These are phyloP conservation scores for Ophiostoma montium DNA, from an alignment of 2,329 filamentous ascomycete species.

Conservation along the genomic window DNA sequence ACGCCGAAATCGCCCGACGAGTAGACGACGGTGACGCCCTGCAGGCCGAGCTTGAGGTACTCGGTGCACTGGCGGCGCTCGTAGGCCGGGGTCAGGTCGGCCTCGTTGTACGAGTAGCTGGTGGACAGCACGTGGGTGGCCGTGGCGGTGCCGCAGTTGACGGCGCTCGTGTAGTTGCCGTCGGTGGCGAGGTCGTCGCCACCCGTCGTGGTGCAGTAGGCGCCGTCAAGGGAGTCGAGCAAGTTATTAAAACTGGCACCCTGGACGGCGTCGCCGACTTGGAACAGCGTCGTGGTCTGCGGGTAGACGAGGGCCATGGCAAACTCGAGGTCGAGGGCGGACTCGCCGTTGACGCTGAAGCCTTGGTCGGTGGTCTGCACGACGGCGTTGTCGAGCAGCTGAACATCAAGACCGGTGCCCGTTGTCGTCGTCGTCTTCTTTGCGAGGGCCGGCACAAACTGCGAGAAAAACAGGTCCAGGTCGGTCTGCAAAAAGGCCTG, in stretches of 20 bases:
- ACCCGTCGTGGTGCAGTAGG: conserved; percentile 28
- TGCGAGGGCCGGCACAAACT: conserved; percentile 26
- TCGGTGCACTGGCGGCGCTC: conserved; percentile 35
- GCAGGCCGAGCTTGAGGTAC: conserved; percentile 39
- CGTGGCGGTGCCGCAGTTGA: conserved; percentile 24
- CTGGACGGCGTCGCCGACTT: conserved; percentile 26
- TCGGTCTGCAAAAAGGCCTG: conserved; percentile 38
- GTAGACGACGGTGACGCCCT: conserved; percentile 35
- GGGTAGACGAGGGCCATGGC: conserved; percentile 34
- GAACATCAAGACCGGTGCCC: conserved; percentile 24
- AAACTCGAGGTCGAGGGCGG: conserved; percentile 23
- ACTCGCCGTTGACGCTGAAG: conserved; percentile 26
- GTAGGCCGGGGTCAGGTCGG: conserved; percentile 37
- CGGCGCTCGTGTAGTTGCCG: conserved; percentile 18
- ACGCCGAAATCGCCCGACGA: conserved; percentile 37
- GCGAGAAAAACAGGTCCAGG: conserved; percentile 32
- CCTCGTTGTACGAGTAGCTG: conserved; percentile 35
- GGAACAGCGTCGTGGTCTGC: conserved; percentile 34
- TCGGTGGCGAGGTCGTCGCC: conserved; percentile 26
- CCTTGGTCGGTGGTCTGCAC: conserved; percentile 22
- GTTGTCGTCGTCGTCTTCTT: no score
- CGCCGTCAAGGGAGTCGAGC: conserved; percentile 30
- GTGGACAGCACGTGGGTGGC: conserved; percentile 43
- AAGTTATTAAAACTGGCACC: conserved; percentile 18
- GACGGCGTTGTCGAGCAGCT: conserved; percentile 22